These are phyloP conservation scores for Eucalyptus regnans DNA, from an alignment of 345 rosid species.

Conservation along the genomic window DNA sequence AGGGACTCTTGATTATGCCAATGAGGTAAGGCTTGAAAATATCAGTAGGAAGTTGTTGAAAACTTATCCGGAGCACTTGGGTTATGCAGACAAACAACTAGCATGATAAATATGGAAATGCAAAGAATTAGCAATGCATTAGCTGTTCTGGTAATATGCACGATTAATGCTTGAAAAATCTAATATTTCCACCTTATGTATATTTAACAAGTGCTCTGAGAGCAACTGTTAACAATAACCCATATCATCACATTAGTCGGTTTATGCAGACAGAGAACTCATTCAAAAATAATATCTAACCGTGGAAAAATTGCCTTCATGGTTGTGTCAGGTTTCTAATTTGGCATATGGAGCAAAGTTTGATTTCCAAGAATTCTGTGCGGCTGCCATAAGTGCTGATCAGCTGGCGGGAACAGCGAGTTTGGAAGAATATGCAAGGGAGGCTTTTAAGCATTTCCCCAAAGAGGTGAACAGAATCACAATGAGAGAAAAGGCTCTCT, in stretches of 20 bases:
- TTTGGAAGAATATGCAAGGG: conserved; percentile 83
- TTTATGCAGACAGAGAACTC: neutral
- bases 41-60: neutral
- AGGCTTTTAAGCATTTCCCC: conserved; percentile 70
- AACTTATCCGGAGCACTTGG: neutral
- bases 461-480: conserved; percentile 76
- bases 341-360: conserved; percentile 45
- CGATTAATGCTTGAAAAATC: neutral
- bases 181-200: neutral
- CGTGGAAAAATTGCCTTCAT: neutral
- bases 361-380: conserved; percentile 87
- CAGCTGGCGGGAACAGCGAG: conserved; percentile 73
- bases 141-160: neutral
- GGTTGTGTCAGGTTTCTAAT: conserved; percentile 34
- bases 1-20: conserved; percentile 58
- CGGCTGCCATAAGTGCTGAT: conserved; percentile 69
- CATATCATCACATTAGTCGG: neutral
- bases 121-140: neutral
- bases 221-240: neutral
- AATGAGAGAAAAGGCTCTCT: conserved; percentile 28
- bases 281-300: neutral
- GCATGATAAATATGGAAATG: neutral
- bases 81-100: too few relatives aligned
- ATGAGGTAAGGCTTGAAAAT: conserved; percentile 23
- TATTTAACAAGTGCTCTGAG: neutral